Evolutionary conservation across 2,329 filamentous ascomycete genomes (phyloP).

Genomic region (Lasiodiplodia gonubiensis): DNA sequence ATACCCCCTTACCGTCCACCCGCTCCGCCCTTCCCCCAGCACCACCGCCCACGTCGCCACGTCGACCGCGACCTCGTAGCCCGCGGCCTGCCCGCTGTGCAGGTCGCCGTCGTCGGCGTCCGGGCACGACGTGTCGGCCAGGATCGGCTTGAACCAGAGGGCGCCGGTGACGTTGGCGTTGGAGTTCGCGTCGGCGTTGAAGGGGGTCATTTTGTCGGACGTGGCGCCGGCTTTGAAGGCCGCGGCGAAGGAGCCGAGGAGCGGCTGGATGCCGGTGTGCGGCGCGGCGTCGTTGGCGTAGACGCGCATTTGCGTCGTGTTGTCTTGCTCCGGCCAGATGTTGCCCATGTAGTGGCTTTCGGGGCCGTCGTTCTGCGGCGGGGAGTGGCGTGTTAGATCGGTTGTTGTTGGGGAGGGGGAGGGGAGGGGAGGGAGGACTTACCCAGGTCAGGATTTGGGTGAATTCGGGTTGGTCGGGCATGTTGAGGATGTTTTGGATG

Average conservation of each 20-base stretch:
- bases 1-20: neutral
- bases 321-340: conserved; percentile 42
- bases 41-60: conserved; percentile 11
- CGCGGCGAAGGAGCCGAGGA: conserved; percentile 44
- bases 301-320: conserved; percentile 24
- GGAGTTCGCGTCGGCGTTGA: neutral
- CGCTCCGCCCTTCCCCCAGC: neutral
- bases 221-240: conserved; percentile 40
- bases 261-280: conserved; percentile 44
- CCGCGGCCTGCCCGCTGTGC: conserved; percentile 4
- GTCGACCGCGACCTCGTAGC: conserved; percentile 7
- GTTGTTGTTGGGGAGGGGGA: no score
- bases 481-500: conserved; percentile 45
- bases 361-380: conserved; percentile 40
- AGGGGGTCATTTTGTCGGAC: neutral
- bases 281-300: conserved; percentile 40
- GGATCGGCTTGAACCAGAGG: conserved; percentile 15
- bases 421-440: neutral
- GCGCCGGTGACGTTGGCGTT: neutral
- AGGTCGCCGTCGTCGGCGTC: conserved; percentile 5
- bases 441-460: conserved; percentile 45
- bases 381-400: neutral
- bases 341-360: conserved; percentile 48
- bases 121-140: neutral
- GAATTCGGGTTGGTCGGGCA: conserved; percentile 39